Evolutionary conservation across 805 yeast genomes (phyloP), one percentile per base, ranked within the genome.

Genomic region (Kodamaea lidongshanica): DNA sequence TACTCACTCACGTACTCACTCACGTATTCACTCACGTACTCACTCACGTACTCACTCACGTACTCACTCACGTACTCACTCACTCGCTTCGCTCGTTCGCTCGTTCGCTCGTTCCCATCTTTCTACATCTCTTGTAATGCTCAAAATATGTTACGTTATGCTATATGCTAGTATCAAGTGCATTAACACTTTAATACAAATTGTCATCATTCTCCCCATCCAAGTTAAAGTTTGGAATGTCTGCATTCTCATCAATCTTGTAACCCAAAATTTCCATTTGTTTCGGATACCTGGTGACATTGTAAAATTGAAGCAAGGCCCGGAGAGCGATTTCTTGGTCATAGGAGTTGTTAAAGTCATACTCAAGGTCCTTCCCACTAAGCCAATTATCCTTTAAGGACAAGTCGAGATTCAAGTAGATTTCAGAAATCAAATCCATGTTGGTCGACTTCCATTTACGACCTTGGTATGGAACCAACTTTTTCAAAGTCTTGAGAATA

Each of bases 381-480:
- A 89, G 67, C 97, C 97, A 89, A 38, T 78, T 79, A 50, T 89
- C 98, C 37, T 77, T 70, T 27, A 89, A 54, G 11, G 77, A 74
- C 21, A 87, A 61, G 42, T 76, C 73, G 44, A 84, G 73, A 48
- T 86, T 77, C 16, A 92, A 52, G 46, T 82, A 89, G 3, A 89
- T 87, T 37, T 84, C 78, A 0, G 96, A 85, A 4, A 89, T 83
- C 26, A 92, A 64, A 41, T 88, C 96, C 96, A 92, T 89, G 50
- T 89, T 92, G 39, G 77, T 74, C 9, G 87, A 73, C 44, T 87
- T 78, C 98, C 98, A 89, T 54, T 88, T 87, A 37, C 92, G 77
- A 12, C 96, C 96, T 46, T 85, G 88, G 56, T 80, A 85, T 0
- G 96, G 95, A 1, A 87, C 77, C 29, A 87, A 68, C 39, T 82